These are phyloP conservation scores for Trebouxiophyceae sp. DNA, from an alignment of 163 green algal species.

Conservation along the genomic window DNA sequence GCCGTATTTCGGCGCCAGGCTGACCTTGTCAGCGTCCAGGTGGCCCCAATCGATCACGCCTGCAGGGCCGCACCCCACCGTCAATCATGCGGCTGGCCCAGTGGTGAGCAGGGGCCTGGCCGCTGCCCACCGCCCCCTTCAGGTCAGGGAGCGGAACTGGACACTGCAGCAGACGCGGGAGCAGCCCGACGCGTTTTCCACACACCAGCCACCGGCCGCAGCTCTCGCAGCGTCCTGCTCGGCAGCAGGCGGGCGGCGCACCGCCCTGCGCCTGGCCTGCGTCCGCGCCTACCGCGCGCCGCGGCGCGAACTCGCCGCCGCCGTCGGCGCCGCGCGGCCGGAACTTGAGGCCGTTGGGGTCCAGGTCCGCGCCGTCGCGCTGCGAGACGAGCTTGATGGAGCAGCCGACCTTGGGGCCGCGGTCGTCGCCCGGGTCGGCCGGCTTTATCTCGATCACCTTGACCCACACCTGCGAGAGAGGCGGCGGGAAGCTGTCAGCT, in stretches of 20 bases:
- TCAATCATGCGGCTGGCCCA: too few relatives aligned
- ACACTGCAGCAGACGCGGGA: too few relatives aligned
- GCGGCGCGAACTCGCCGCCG: neutral
- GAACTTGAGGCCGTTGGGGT: neutral
- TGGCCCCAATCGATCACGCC: neutral
- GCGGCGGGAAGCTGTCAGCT: too few relatives aligned
- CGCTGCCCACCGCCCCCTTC: too few relatives aligned
- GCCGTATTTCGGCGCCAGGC: neutral
- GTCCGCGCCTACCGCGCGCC: neutral
- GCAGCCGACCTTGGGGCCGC: conserved; percentile 56
- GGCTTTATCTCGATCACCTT: conserved; percentile 59
- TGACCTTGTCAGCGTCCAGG: neutral
- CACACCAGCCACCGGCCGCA: too few relatives aligned
- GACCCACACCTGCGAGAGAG: too few relatives aligned
- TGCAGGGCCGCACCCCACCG: too few relatives aligned
- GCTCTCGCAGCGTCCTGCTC: too few relatives aligned
- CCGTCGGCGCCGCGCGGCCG: neutral
- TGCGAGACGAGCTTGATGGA: conserved; percentile 52
- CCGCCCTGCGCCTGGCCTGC: neutral
- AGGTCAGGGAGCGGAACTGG: too few relatives aligned
- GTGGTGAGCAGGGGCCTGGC: too few relatives aligned
- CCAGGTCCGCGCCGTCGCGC: neutral
- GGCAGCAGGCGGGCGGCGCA: neutral
- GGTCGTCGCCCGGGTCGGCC: conserved; percentile 8
- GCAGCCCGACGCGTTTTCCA: too few relatives aligned